Conservation (phyloP, 768 basidiomycete genomes). For the Boletus sp. region DNA sequence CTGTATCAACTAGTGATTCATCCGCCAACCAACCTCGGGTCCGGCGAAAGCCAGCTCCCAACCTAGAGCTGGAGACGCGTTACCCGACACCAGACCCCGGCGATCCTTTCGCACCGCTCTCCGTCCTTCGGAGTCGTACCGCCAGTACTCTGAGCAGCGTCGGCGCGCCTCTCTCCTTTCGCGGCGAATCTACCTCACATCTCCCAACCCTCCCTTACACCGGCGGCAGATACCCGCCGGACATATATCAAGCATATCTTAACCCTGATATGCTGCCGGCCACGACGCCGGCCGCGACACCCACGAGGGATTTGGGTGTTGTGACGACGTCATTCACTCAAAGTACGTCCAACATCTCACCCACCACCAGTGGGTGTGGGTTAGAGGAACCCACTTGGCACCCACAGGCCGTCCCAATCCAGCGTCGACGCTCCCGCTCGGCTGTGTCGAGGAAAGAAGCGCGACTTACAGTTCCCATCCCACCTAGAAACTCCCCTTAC, state of each 20-base stretch:
- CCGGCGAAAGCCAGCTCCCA: constrained; percentile 56
- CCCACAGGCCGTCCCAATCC: constrained; percentile 20
- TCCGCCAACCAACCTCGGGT: constrained; percentile 25
- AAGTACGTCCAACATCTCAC: constrained; percentile 22
- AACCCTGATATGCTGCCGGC: constrained; percentile 10
- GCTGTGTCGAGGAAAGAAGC: constrained; percentile 33
- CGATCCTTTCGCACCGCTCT: constrained; percentile 70
- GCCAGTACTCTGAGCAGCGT: constrained; percentile 37
- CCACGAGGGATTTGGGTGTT: constrained; percentile 7
- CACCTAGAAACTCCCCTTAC: constrained; percentile 31
- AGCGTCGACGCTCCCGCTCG: constrained; percentile 33
- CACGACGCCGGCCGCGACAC: constrained; percentile 5
- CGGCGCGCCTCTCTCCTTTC: constrained; percentile 29
- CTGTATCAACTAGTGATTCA: constrained; percentile 26
- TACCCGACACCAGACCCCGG: constrained; percentile 67
- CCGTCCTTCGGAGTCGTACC: constrained; percentile 58
- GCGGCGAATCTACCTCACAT: constrained; percentile 29
- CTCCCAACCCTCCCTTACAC: constrained; percentile 31
- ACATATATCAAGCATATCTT: constrained; percentile 29
- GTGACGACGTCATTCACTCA: constrained; percentile 22
- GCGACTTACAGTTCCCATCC: constrained; percentile 21
- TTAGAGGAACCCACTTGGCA: constrained; percentile 13
- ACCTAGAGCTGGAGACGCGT: constrained; percentile 45
- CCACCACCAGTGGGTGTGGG: constrained; percentile 3
- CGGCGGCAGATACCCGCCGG: constrained; percentile 32